These are phyloP conservation scores for Fraxinus nigra DNA, from an alignment of 305 asterid genomes.

Conservation along the genomic window DNA sequence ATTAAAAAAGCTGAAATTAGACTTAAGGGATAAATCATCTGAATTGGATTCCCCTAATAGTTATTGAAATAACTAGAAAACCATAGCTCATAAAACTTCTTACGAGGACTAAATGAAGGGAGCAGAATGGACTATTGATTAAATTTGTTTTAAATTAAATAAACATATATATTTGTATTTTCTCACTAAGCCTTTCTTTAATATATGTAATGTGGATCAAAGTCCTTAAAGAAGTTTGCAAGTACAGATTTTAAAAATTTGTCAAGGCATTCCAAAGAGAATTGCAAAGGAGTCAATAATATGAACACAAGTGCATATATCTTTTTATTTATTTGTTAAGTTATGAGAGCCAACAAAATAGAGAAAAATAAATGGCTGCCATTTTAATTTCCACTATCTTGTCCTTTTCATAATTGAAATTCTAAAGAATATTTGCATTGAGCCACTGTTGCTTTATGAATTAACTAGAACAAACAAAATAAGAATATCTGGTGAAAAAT, in stretches of 20 bases:
- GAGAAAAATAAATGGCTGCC: not conserved
- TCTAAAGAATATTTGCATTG: not conserved
- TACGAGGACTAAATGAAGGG: not conserved
- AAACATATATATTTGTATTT: not conserved
- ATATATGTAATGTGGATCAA: not conserved
- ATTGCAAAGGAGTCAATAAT: not conserved
- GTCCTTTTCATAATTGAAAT: not conserved
- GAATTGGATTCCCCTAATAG: slow-evolving; percentile 4
- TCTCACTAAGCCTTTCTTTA: not conserved
- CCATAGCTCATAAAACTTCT: not conserved
- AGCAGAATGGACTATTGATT: not conserved
- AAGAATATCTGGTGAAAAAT: not conserved
- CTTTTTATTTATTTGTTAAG: not conserved
- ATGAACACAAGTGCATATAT: not conserved
- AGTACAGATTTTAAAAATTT: not conserved
- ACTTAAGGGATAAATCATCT: not conserved
- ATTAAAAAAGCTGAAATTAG: not conserved
- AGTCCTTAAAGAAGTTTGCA: not conserved
- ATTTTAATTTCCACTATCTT: not conserved
- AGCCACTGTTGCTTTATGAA: not conserved
- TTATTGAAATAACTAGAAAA: not conserved
- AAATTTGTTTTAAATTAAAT: not conserved
- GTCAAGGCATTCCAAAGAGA: not conserved
- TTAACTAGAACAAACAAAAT: not conserved
- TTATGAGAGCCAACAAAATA: not conserved